A percentile compares a stretch with the other conserved stretches of the same genome.
phyloP scores from a whole-genome alignment of 306 rosid species.

The Datisca glomerata region DNA sequence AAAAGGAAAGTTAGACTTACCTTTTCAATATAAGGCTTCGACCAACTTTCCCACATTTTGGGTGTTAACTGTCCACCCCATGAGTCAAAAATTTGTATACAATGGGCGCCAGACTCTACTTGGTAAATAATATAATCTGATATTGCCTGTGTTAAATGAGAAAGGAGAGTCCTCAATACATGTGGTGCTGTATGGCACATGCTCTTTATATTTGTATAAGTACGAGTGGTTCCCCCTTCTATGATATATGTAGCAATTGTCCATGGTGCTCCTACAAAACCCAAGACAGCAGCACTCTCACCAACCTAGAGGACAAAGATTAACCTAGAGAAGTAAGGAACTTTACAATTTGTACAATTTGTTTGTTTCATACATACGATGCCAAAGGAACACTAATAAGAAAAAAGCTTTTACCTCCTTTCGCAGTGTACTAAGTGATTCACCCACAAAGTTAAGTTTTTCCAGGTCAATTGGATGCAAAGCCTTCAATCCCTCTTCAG shows the following conservation, averaged over 20 bases:
- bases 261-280: conserved; percentile 99
- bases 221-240: conserved; percentile 92
- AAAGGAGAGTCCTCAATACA: conserved; percentile 69
- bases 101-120: conserved; percentile 89
- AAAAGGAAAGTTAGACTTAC: conserved; percentile 20
- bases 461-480: conserved; percentile 80
- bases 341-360: not conserved
- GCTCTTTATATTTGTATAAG: conserved; percentile 78
- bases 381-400: conserved; percentile 2
- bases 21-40: conserved; percentile 90
- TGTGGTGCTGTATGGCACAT: conserved; percentile 95
- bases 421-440: conserved; percentile 62
- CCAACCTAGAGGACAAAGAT: conserved; percentile 50
- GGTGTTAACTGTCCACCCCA: conserved; percentile 99
- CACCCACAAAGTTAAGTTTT: conserved; percentile 70
- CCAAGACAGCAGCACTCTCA: conserved; percentile 77
- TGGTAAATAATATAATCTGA: conserved; percentile 74
- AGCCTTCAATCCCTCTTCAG: conserved; percentile 67
- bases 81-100: conserved; percentile 97
- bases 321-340: conserved; percentile 3
- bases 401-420: conserved; percentile 44
- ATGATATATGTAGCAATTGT: conserved; percentile 92
- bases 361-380: no score
- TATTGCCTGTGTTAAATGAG: conserved; percentile 80
- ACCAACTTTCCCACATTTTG: conserved; percentile 91